These are phyloP conservation scores for Torrubiellomyces zombiae DNA, from an alignment of 2,329 filamentous ascomycete species.

Conservation along the genomic window DNA sequence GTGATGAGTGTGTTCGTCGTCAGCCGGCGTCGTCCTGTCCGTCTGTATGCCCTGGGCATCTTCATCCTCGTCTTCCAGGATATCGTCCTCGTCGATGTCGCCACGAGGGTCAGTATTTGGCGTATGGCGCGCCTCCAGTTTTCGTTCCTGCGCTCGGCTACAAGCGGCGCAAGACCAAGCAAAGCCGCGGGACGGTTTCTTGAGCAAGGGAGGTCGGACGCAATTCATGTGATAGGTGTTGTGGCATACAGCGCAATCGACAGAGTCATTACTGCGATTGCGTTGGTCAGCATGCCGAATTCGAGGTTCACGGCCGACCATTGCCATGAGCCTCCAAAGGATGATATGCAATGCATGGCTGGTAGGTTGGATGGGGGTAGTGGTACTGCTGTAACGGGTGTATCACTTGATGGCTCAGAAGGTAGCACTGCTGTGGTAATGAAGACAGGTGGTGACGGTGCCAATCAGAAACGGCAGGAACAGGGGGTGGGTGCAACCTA, in stretches of 20 bases:
- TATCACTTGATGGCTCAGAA: no score
- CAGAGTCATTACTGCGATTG: conserved; percentile 62
- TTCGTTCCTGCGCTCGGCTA: conserved; percentile 87
- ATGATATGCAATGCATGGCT: no score
- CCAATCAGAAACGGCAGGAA: no score
- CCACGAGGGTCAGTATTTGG: conserved; percentile 54
- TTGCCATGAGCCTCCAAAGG: no score
- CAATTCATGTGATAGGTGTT: conserved; percentile 98
- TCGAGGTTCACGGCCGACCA: no score
- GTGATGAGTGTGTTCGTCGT: conserved; percentile 38
- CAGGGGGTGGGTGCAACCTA: no score
- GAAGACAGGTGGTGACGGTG: no score
- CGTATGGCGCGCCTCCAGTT: conserved; percentile 76
- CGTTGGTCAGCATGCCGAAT: no score
- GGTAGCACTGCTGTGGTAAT: no score
- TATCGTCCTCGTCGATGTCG: conserved; percentile 49
- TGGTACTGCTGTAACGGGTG: no score
- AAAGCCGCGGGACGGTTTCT: conserved; percentile 94
- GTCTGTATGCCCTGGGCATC: conserved; percentile 37
- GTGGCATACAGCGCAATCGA: conserved; percentile 88
- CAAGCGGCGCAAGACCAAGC: conserved; percentile 96
- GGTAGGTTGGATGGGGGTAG: no score
- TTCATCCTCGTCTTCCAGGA: conserved; percentile 56
- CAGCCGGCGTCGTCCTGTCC: conserved; percentile 46
- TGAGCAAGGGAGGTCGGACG: conserved; percentile 76